Evolutionary conservation across 495 filamentous ascomycete genomes (phyloP).

Genomic region (Penicillium desertorum): DNA sequence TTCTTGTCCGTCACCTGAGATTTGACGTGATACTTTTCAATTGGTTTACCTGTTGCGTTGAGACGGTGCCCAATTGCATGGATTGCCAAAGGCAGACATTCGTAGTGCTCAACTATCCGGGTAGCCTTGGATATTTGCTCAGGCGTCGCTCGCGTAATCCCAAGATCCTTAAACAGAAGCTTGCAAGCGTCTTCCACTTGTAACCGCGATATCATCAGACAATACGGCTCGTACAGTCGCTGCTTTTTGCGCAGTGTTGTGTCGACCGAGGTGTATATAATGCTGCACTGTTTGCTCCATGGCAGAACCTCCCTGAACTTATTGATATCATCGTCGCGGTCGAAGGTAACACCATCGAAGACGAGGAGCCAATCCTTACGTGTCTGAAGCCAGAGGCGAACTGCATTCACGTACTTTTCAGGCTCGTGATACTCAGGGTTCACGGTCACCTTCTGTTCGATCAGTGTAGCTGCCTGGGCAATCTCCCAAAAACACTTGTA

Average conservation of each 20-base stretch:
- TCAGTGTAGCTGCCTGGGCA: slow-evolving; percentile 61
- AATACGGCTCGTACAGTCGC: slow-evolving; percentile 70
- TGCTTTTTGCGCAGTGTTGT: slow-evolving; percentile 64
- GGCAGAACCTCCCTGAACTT: slow-evolving; percentile 67
- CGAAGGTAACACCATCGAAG: slow-evolving; percentile 72
- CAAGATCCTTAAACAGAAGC: slow-evolving; percentile 56
- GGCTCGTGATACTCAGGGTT: slow-evolving; percentile 43
- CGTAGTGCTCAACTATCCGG: slow-evolving; percentile 68
- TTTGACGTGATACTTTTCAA: slow-evolving; percentile 64
- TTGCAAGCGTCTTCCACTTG: slow-evolving; percentile 59
- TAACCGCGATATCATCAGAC: slow-evolving; percentile 62
- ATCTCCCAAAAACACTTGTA: slow-evolving; percentile 75
- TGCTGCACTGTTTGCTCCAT: slow-evolving; percentile 62
- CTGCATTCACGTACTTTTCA: slow-evolving; percentile 56
- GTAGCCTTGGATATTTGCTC: slow-evolving; percentile 60
- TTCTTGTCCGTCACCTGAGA: slow-evolving; percentile 68
- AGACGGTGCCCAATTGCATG: slow-evolving; percentile 75
- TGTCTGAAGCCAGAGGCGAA: slow-evolving; percentile 67
- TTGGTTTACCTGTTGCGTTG: slow-evolving; percentile 66
- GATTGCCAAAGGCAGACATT: slow-evolving; percentile 73
- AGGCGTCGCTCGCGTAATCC: slow-evolving; percentile 49
- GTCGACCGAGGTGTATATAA: slow-evolving; percentile 78
- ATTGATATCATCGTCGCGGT: slow-evolving; percentile 55
- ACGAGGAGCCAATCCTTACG: slow-evolving; percentile 74
- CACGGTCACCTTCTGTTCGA: slow-evolving; percentile 39